phyloP scores from a whole-genome alignment of 768 basidiomycete genomes.

The Mycena kentingensis region DNA sequence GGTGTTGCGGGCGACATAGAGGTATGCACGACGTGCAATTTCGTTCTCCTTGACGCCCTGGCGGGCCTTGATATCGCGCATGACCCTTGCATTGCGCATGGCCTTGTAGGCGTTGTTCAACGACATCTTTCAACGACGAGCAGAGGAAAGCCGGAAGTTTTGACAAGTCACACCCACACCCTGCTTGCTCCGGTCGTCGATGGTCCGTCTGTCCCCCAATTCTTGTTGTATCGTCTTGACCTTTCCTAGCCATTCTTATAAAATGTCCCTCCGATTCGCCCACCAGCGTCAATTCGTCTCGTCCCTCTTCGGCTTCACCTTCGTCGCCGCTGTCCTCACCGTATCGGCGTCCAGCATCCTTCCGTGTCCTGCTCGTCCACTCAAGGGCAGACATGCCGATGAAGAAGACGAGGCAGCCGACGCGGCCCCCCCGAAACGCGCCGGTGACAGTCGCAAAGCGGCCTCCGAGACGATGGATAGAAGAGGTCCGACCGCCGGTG shows the following conservation, averaged over 20 bases:
- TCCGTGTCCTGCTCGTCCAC: conserved; percentile 74
- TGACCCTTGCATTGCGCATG: conserved; percentile 52
- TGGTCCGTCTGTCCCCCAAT: too few relatives aligned
- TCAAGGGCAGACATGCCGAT: conserved; percentile 62
- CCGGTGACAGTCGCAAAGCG: conserved; percentile 58
- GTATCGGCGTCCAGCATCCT: conserved; percentile 79
- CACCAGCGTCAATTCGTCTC: conserved; percentile 75
- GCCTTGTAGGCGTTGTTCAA: conserved; percentile 15
- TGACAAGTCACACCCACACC: too few relatives aligned
- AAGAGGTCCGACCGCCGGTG: conserved; percentile 63
- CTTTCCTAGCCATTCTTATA: conserved; percentile 19
- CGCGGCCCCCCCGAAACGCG: conserved; percentile 25
- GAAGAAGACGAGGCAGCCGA: conserved; percentile 34
- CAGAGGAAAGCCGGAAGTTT: neutral
- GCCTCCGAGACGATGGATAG: conserved; percentile 74
- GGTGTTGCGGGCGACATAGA: conserved; percentile 92
- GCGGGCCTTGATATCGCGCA: conserved; percentile 81
- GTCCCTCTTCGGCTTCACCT: conserved; percentile 78
- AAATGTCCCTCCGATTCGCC: conserved; percentile 57
- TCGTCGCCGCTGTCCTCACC: conserved; percentile 74
- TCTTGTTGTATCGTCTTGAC: too few relatives aligned
- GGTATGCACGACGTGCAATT: conserved; percentile 83
- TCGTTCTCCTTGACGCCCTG: conserved; percentile 73
- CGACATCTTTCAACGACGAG: neutral
- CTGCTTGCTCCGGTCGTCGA: too few relatives aligned